Evolutionary conservation across 2,329 filamentous ascomycete genomes (phyloP).

Genomic region (Alternaria solani): DNA sequence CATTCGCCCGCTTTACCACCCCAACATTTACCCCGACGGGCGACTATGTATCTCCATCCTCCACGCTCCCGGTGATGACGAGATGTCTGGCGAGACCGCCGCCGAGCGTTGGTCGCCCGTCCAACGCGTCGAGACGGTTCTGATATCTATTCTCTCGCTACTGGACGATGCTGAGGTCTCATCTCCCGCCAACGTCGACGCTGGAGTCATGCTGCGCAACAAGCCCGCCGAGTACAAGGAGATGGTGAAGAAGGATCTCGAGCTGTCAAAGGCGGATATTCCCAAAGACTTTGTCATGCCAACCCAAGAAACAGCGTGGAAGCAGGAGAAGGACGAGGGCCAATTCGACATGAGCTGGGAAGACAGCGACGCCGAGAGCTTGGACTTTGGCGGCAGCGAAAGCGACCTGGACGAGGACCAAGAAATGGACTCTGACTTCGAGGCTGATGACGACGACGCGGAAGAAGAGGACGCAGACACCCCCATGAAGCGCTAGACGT

Average conservation of each 20-base stretch:
- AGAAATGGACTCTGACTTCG: constrained; percentile 65
- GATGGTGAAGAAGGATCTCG: constrained; percentile 73
- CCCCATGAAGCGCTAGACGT: constrained; percentile 16
- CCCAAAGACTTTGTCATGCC: constrained; percentile 85
- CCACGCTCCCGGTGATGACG: constrained; percentile 88
- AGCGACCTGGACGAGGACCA: constrained; percentile 62
- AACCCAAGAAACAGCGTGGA: constrained; percentile 69
- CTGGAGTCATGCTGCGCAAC: constrained; percentile 84
- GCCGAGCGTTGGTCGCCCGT: constrained; percentile 94
- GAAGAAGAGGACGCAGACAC: constrained; percentile 42
- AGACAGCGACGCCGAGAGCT: constrained; percentile 64
- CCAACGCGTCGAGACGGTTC: constrained; percentile 91
- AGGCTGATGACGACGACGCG: constrained; percentile 57
- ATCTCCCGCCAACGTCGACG: constrained; percentile 94
- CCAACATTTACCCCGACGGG: constrained; percentile 92
- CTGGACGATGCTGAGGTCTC: constrained; percentile 94
- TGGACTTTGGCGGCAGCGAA: constrained; percentile 72
- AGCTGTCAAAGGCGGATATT: constrained; percentile 78
- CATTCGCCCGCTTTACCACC: constrained; percentile 80
- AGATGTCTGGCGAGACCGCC: constrained; percentile 88
- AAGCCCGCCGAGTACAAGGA: constrained; percentile 73
- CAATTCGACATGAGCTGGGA: constrained; percentile 63
- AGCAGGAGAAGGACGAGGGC: constrained; percentile 69
- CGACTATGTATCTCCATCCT: constrained; percentile 96
- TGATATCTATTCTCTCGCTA: constrained; percentile 89